A percentile compares a stretch with the other conserved stretches of the same genome.
Conservation (phyloP, 169 alveolate species). For the Plasmodium sp. region DNA sequence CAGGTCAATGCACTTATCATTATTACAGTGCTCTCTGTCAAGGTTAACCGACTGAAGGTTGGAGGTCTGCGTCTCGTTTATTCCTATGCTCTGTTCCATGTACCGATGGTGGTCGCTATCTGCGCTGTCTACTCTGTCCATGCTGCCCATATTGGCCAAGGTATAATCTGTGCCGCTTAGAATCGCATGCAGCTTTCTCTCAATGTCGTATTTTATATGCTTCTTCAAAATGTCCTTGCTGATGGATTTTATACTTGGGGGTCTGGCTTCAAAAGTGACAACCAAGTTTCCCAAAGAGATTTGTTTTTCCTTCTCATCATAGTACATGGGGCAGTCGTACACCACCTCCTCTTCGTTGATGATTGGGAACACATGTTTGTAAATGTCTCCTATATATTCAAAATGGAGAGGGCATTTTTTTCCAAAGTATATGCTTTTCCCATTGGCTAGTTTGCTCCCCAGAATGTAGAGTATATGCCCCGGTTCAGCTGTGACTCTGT, state of each 20-base stretch:
- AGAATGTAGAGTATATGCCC: conserved; percentile 24
- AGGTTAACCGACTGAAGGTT: background rate
- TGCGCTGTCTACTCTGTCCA: background rate
- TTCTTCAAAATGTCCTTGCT: conserved; percentile 28
- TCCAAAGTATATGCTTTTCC: background rate
- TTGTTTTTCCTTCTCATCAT: conserved; percentile 20
- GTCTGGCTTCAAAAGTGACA: conserved; percentile 7
- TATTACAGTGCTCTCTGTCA: conserved; percentile 23
- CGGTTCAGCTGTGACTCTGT: conserved; percentile 1
- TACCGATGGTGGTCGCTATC: background rate
- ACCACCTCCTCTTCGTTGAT: conserved; percentile 19
- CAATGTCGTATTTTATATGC: conserved; percentile 21
- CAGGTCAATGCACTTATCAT: conserved; percentile 16
- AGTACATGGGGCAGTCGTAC: conserved; percentile 24
- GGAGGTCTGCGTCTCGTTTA: conserved; percentile 5
- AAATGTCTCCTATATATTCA: conserved; percentile 41
- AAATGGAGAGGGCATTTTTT: conserved; percentile 27
- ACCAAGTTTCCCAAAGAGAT: background rate
- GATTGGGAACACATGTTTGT: conserved; percentile 33
- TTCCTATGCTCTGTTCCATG: conserved; percentile 2
- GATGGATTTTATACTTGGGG: conserved; percentile 17
- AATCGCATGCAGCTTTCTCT: conserved; percentile 6
- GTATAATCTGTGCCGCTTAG: conserved; percentile 7
- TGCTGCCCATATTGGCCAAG: background rate
- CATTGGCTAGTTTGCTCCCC: conserved; percentile 10